phyloP scores from a whole-genome alignment of 257 asterid genomes.

The Misopates orontium region DNA sequence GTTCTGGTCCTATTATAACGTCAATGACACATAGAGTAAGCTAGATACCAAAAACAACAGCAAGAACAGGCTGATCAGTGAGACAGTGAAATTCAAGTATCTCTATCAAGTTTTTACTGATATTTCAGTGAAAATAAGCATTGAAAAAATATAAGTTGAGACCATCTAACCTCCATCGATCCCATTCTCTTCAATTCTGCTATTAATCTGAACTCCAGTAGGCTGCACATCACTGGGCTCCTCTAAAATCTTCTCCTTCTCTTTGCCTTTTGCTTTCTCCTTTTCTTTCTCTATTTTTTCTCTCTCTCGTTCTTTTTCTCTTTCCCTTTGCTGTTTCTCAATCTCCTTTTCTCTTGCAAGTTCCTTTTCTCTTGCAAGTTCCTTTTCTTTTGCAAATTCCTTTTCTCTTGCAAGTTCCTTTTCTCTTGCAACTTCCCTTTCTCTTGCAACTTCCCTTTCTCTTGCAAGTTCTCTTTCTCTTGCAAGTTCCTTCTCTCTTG shows the following conservation, averaged over 20 bases:
- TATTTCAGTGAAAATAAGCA: constrained; percentile 15
- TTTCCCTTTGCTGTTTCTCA: constrained; percentile 65
- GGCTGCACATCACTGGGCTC: constrained; percentile 47
- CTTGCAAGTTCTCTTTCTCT: constrained; percentile 54
- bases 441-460: constrained; percentile 45
- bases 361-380: constrained; percentile 49
- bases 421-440: constrained; percentile 51
- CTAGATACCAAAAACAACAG: constrained; percentile 19
- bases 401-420: constrained; percentile 49
- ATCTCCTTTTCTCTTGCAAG: constrained; percentile 44
- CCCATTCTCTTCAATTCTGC: constrained; percentile 61
- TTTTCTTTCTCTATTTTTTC: constrained; percentile 50
- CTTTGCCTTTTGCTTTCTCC: constrained; percentile 58
- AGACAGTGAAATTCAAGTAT: constrained; percentile 14
- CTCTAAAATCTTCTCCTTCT: constrained; percentile 70
- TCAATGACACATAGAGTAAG: constrained; percentile 30
- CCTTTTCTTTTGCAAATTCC: constrained; percentile 51
- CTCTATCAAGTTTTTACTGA: constrained; percentile 6
- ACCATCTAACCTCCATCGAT: constrained; percentile 57
- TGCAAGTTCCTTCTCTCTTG: constrained; percentile 53
- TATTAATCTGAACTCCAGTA: constrained; percentile 44
- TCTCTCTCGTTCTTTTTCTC: constrained; percentile 53
- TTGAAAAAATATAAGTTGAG: constrained; percentile 19
- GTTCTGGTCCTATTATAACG: constrained; percentile 66
- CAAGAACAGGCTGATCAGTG: constrained; percentile 19